A percentile compares a stretch with the other conserved stretches of the same genome.
Evolutionary conservation across 2,329 filamentous ascomycete species (phyloP).

Genomic region (Aureobasidium uvarum): DNA sequence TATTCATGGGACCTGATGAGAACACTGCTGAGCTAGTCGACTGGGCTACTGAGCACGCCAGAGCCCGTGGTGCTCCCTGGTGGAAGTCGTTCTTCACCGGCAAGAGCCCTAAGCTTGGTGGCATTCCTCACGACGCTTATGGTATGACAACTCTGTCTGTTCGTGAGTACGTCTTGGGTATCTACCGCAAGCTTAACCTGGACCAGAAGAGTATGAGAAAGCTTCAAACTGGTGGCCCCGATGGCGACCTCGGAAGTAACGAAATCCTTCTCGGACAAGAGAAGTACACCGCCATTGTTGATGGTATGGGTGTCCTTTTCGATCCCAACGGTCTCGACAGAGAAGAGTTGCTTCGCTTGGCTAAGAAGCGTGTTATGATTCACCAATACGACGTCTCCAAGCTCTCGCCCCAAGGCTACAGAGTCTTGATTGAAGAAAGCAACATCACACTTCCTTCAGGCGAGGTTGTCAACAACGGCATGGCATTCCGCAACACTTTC

Average conservation of each 20-base stretch:
- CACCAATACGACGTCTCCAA: constrained; percentile 79
- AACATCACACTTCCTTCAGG: constrained; percentile 85
- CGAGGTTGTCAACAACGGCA: constrained; percentile 86
- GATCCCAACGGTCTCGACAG: constrained; percentile 88
- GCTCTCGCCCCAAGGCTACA: constrained; percentile 83
- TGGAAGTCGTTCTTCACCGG: constrained; percentile 99
- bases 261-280: constrained; percentile 96
- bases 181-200: constrained; percentile 93
- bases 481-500: constrained; percentile 95
- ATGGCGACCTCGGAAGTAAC: constrained; percentile 95
- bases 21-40: constrained; percentile 97
- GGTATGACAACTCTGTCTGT: constrained; percentile 98
- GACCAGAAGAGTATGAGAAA: constrained; percentile 83
- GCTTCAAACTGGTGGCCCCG: constrained; percentile 95
- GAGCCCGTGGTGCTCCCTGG: constrained; percentile 84
- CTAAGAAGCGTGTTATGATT: constrained; percentile 86
- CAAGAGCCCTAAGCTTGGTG: constrained; percentile 92
- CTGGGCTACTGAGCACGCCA: constrained; percentile 97
- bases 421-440: constrained; percentile 86
- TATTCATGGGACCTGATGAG: constrained; percentile 99
- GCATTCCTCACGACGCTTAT: constrained; percentile 93
- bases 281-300: constrained; percentile 93
- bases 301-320: constrained; percentile 90
- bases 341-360: constrained; percentile 77
- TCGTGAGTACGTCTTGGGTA: constrained; percentile 91